Conservation (phyloP, 2,329 filamentous ascomycete genomes). For the Cladosporium sp. region DNA sequence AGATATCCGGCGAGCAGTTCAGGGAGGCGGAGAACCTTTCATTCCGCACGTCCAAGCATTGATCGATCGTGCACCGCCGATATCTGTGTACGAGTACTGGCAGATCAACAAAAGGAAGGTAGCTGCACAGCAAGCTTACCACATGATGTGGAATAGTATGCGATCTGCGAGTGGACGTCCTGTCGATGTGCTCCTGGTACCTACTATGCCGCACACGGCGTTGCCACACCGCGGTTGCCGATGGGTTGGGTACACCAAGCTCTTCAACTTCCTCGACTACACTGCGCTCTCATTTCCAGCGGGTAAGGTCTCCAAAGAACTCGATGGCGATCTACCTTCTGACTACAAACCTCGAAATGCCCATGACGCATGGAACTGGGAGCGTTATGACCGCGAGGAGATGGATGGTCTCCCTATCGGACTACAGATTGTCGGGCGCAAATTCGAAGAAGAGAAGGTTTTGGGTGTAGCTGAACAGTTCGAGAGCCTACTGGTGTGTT, state of each 20-base stretch:
- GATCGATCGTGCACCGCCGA: slow-evolving; percentile 52
- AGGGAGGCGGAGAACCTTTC: slow-evolving; percentile 58
- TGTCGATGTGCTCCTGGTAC: slow-evolving; percentile 59
- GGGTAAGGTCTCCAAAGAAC: slow-evolving; percentile 46
- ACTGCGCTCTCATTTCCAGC: slow-evolving; percentile 58
- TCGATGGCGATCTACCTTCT: slow-evolving; percentile 36
- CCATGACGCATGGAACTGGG: slow-evolving; percentile 55
- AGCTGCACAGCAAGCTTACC: slow-evolving; percentile 55
- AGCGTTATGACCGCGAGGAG: slow-evolving; percentile 67
- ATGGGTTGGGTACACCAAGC: slow-evolving; percentile 36
- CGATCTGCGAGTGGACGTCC: slow-evolving; percentile 44
- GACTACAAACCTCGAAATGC: slow-evolving; percentile 51
- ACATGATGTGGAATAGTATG: slow-evolving; percentile 58
- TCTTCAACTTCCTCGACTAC: slow-evolving; percentile 52
- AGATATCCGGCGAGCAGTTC: slow-evolving; percentile 59
- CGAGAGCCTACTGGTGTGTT: slow-evolving; percentile 57
- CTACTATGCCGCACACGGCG: slow-evolving; percentile 61
- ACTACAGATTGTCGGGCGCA: slow-evolving; percentile 74
- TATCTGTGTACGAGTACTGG: slow-evolving; percentile 67
- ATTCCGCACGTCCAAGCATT: slow-evolving; percentile 60
- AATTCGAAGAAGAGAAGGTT: slow-evolving; percentile 82
- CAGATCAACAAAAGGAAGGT: slow-evolving; percentile 62
- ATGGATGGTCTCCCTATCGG: slow-evolving; percentile 85
- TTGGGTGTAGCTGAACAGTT: slow-evolving; percentile 73
- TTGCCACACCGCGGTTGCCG: slow-evolving; percentile 45